Conservation (phyloP, 257 asterid genomes). For the Paulownia fortunei region DNA sequence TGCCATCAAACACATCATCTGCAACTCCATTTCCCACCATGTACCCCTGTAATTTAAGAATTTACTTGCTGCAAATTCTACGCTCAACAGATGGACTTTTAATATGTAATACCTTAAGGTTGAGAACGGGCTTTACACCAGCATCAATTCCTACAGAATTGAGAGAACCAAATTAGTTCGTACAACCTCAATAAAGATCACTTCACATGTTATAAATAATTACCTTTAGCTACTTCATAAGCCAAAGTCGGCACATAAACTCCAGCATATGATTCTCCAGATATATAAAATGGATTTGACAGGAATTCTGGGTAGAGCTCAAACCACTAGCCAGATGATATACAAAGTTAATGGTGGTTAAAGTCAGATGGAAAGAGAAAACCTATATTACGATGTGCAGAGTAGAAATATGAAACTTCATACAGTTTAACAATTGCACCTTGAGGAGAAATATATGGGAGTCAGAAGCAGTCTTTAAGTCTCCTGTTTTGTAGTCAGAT, state of each 20-base stretch:
- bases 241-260: conserved; percentile 92
- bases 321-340: conserved; percentile 72
- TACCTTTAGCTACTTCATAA: conserved; percentile 83
- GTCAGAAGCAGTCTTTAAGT: conserved; percentile 79
- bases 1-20: conserved; percentile 78
- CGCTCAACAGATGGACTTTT: conserved; percentile 7
- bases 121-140: conserved; percentile 69
- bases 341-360: conserved; percentile 19
- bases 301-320: conserved; percentile 84
- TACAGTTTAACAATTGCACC: conserved; percentile 42
- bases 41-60: conserved; percentile 73
- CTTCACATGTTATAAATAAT: conserved; percentile 29
- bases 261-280: conserved; percentile 98
- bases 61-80: conserved; percentile 20
- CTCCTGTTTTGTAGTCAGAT: conserved; percentile 82
- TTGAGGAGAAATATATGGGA: conserved; percentile 85
- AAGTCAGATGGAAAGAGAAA: neutral
- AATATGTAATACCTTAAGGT: conserved; percentile 68
- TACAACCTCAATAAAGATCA: conserved; percentile 16
- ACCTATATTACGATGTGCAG: neutral
- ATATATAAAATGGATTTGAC: conserved; percentile 72
- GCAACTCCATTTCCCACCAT: conserved; percentile 97
- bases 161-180: conserved; percentile 11
- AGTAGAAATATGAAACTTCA: conserved; percentile 11
- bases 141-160: conserved; percentile 68